Evolutionary conservation across 257 asterid genomes (phyloP).

Genomic region (Cinchona pubescens): DNA sequence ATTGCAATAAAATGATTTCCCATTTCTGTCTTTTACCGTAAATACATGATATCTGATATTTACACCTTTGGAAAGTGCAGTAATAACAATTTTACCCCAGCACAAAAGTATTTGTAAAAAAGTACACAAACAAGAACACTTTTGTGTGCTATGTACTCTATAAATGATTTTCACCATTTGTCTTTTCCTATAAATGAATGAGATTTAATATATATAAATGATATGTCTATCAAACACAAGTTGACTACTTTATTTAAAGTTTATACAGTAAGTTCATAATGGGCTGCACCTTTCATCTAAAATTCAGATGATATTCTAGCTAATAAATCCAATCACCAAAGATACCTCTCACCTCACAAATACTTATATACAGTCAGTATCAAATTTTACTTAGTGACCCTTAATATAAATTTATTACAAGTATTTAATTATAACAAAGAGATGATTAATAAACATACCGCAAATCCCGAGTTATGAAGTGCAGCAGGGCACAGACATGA

Average conservation of each 20-base stretch:
- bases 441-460: conserved; percentile 51
- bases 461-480: conserved; percentile 96
- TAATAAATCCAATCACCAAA: background rate
- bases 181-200: background rate
- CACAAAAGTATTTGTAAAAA: background rate
- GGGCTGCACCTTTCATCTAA: background rate
- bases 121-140: background rate
- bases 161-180: background rate
- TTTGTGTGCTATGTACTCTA: background rate
- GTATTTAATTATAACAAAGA: background rate
- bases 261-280: background rate
- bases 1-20: too few species aligned
- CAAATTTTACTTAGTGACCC: background rate
- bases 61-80: background rate
- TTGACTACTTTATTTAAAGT: background rate
- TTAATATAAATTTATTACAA: background rate
- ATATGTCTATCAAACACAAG: background rate
- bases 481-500: conserved; percentile 78
- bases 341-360: background rate
- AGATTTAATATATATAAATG: background rate
- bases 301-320: background rate
- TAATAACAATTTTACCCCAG: background rate
- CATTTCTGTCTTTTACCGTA: background rate
- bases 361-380: background rate
- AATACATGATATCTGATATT: background rate